phyloP scores from a whole-genome alignment of 306 rosid species.

The Ormosia emarginata region DNA sequence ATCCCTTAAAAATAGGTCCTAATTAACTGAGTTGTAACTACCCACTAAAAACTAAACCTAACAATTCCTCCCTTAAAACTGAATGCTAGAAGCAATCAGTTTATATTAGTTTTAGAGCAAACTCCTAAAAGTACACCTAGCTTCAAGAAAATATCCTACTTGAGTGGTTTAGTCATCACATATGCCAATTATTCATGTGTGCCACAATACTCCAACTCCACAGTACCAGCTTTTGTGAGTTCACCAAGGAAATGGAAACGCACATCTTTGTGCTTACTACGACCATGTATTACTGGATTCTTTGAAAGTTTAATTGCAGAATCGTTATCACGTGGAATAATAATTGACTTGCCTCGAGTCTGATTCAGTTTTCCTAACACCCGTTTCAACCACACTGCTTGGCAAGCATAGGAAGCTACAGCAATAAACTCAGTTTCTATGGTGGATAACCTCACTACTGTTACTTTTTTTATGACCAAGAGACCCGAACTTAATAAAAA shows the following conservation, averaged over 20 bases:
- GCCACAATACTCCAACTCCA: background rate
- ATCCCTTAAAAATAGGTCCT: no score
- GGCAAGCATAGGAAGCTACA: no score
- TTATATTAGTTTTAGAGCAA: no score
- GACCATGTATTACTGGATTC: background rate
- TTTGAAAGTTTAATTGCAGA: background rate
- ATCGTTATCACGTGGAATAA: background rate
- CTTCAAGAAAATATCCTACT: background rate
- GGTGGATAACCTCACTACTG: no score
- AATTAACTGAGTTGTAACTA: no score
- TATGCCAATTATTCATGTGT: background rate
- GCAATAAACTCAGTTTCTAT: no score
- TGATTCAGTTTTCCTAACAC: background rate
- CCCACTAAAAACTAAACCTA: no score
- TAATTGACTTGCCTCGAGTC: background rate
- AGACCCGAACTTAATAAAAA: no score
- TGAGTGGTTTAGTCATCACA: background rate
- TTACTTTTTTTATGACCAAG: no score
- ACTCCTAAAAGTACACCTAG: background rate
- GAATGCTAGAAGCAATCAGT: no score
- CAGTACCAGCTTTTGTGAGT: background rate
- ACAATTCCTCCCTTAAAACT: no score
- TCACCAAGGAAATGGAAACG: background rate
- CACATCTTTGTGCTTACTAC: conserved; percentile 12
- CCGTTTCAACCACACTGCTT: no score